Percentiles rank a stretch among this genome's conserved stretches.
These are phyloP conservation scores for Cordyceps fumosorosea DNA, from an alignment of 2,329 filamentous ascomycete species.

Conservation along the genomic window DNA sequence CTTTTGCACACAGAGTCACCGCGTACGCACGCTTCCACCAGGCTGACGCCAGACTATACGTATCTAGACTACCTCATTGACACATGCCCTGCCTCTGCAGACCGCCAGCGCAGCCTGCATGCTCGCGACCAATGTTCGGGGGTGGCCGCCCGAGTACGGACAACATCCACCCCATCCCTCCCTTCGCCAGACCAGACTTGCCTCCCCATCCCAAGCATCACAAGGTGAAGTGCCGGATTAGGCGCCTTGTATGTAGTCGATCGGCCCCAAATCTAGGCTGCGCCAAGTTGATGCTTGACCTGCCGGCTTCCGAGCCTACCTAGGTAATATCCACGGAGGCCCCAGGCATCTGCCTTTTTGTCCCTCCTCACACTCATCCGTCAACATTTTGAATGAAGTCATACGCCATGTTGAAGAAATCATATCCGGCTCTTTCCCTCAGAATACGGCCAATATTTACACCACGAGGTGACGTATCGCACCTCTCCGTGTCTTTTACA, in stretches of 20 bases:
- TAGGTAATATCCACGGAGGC: neutral
- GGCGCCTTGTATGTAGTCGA: neutral
- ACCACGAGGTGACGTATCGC: slow-evolving; percentile 2
- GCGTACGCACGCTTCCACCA: neutral
- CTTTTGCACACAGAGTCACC: slow-evolving; percentile 6
- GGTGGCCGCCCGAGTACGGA: neutral
- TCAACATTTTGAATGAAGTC: neutral
- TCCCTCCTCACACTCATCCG: neutral
- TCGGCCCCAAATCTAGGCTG: neutral
- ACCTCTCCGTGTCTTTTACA: slow-evolving; percentile 10
- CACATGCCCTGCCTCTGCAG: neutral
- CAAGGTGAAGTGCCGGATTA: neutral
- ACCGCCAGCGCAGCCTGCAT: neutral
- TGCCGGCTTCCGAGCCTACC: slow-evolving; percentile 7
- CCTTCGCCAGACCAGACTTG: neutral
- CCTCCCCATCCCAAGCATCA: neutral
- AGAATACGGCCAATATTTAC: slow-evolving; percentile 7
- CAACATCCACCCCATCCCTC: neutral
- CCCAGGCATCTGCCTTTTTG: slow-evolving; percentile 6
- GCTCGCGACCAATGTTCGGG: neutral
- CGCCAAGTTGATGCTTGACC: neutral
- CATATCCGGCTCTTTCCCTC: neutral
- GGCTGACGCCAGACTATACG: slow-evolving; percentile 12
- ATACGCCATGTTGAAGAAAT: neutral
- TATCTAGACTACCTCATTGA: neutral